A percentile compares a stretch with the other conserved stretches of the same genome.
Evolutionary conservation across 2,329 filamentous ascomycete genomes (phyloP).

Genomic region (Ciborinia camelliae): DNA sequence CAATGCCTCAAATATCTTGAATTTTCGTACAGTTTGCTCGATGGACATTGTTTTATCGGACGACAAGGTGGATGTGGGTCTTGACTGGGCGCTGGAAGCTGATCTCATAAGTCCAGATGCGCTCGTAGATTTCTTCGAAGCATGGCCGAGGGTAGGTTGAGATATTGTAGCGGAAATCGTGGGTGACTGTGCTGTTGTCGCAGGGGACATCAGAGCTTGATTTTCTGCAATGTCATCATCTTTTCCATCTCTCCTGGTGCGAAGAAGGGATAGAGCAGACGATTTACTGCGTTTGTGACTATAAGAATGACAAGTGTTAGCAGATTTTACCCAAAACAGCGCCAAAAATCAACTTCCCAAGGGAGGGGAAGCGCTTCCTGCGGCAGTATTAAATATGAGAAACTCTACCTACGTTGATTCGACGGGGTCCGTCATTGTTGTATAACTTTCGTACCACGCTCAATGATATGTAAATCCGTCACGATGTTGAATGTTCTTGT

Average conservation of each 20-base stretch:
- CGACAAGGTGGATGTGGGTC: constrained; percentile 23
- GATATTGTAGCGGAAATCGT: constrained; percentile 26
- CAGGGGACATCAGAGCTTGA: constrained; percentile 29
- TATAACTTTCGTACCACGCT: background rate
- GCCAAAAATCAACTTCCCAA: background rate
- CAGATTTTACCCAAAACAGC: background rate
- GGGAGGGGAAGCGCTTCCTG: background rate
- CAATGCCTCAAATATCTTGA: constrained; percentile 89
- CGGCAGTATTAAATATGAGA: background rate
- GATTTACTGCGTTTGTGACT: constrained; percentile 51
- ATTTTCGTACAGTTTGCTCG: constrained; percentile 91
- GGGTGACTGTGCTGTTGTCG: constrained; percentile 30
- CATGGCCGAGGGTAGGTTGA: constrained; percentile 29
- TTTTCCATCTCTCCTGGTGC: constrained; percentile 43
- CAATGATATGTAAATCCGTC: background rate
- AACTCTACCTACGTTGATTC: constrained; percentile 1
- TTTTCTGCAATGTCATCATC: constrained; percentile 37
- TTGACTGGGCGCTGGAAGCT: constrained; percentile 3
- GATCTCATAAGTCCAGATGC: constrained; percentile 35
- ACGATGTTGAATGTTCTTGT: background rate
- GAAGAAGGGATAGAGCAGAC: constrained; percentile 51
- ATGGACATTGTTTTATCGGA: constrained; percentile 52
- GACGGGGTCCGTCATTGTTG: background rate
- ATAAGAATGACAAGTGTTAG: constrained; percentile 4
- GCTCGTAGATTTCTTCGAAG: constrained; percentile 31